A percentile compares a stretch with the other conserved stretches of the same genome.
These are phyloP conservation scores for Leishmania tarentolae DNA, from an alignment of 208 protist genomes.

Conservation along the genomic window DNA sequence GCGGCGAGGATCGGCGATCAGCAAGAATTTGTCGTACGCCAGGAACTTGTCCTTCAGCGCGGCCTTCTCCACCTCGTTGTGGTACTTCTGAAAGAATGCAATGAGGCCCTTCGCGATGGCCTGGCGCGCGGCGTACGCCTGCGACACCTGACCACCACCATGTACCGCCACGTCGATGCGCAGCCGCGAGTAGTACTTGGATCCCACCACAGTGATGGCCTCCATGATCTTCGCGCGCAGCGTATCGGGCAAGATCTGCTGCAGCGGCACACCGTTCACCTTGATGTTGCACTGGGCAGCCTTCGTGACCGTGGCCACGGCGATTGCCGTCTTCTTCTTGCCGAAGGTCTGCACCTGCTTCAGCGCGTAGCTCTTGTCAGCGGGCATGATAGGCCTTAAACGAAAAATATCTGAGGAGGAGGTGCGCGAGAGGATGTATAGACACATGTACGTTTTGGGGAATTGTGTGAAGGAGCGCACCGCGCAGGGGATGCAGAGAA, in stretches of 20 bases:
- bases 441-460: too few species aligned
- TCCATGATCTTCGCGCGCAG: constrained; percentile 98
- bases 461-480: too few species aligned
- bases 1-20: constrained; percentile 99
- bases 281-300: constrained; percentile 97
- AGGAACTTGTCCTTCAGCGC: constrained; percentile 98
- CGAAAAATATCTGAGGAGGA: too few species aligned
- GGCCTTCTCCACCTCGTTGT: constrained; percentile 94
- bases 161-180: constrained; percentile 97
- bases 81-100: constrained; percentile 99
- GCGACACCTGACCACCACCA: constrained; percentile 98
- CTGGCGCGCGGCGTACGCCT: constrained; percentile 99
- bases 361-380: constrained; percentile 76
- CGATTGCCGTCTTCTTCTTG: constrained; percentile 99
- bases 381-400: constrained; percentile 44
- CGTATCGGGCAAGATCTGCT: constrained; percentile 97
- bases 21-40: constrained; percentile 97
- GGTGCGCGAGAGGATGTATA: too few species aligned
- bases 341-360: constrained; percentile 95
- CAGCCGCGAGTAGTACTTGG: constrained; percentile 93
- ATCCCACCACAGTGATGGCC: constrained; percentile 97
- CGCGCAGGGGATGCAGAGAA: too few species aligned
- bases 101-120: constrained; percentile 99
- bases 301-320: constrained; percentile 97
- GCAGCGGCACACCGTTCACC: constrained; percentile 98